Evolutionary conservation across 2,329 filamentous ascomycete species (phyloP), one percentile per base, ranked within the genome.

Genomic region (Tolypocladium ovalisporum): DNA sequence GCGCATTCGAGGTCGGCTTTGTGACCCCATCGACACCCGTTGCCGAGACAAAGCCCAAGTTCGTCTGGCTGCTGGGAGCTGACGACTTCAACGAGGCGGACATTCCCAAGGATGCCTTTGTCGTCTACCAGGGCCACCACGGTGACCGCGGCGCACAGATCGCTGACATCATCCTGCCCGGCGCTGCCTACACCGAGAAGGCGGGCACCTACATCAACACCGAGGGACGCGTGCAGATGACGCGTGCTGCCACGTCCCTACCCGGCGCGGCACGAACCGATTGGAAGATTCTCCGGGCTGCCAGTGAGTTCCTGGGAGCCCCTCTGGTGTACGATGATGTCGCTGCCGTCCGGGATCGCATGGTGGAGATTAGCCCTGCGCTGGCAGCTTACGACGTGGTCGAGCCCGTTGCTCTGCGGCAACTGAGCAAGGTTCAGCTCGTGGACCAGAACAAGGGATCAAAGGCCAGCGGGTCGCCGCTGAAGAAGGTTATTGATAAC

Each of bases 81-180:
- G 94, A 99, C 71, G 94, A 99, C 77, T 82, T 97, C 69, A 81
- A 81, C 62, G 84, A 89, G 64, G 81, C 84, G 59, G 91, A 97
- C 65, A 89, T 99, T 58, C 94, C 94, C 67, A 96, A 94, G 80
- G 89, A 94, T 64, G 92, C 94, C 15, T 99, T 97, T 70, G 87
- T 99, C 61, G 84, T 99, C 67, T 99, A 99, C 79, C 94, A 99
- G 76, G 94, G 94, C 63, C 94, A 99, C 74, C 94, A 99, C 74
- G 94, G 94, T 75, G 94, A 99, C 76, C 84, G 84, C 56, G 94
- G 93, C 62, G 94, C 94, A 57, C 88, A 95, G 75, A 84, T 97
- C 60, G 94, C 94, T 54, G 93, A 99, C 68, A 84, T 99, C 58
- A 83, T 99, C 64, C 88, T 99, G 24, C 94, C 94, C 34, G 93